Percentiles rank a stretch among this genome's conserved stretches.
phyloP scores from a whole-genome alignment of 805 yeast species.

The Candida gorgasii region DNA sequence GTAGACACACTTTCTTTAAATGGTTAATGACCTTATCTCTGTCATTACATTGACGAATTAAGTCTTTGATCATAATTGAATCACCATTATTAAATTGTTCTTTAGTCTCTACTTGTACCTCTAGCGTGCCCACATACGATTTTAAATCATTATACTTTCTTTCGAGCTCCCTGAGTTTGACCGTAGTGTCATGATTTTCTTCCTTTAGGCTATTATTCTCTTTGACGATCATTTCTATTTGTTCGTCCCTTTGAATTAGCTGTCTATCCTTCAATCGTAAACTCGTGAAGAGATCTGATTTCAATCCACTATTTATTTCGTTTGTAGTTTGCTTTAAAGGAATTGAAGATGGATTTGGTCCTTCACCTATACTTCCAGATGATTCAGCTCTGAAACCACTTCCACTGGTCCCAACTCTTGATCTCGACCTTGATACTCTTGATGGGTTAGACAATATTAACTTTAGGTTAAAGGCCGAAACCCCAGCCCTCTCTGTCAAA shows the following conservation, averaged over 20 bases:
- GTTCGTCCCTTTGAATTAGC: conserved; percentile 17
- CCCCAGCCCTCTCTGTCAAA: conserved; percentile 23
- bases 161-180: conserved; percentile 20
- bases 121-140: conserved; percentile 19
- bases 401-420: neutral
- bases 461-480: conserved; percentile 12
- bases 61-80: conserved; percentile 14
- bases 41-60: conserved; percentile 17
- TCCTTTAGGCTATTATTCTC: conserved; percentile 14
- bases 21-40: conserved; percentile 20
- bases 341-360: neutral
- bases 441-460: conserved; percentile 11
- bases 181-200: conserved; percentile 9
- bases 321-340: neutral
- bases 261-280: conserved; percentile 14
- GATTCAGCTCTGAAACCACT: neutral
- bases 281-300: conserved; percentile 1
- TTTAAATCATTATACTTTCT: conserved; percentile 18
- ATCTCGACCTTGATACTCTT: neutral
- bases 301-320: neutral
- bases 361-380: too few relatives aligned
- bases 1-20: conserved; percentile 21
- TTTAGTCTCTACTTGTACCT: conserved; percentile 11
- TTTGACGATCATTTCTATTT: conserved; percentile 11
- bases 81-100: conserved; percentile 7